These are phyloP conservation scores for Trichoderma polysporum DNA, from an alignment of 2,329 filamentous ascomycete genomes.

Conservation along the genomic window DNA sequence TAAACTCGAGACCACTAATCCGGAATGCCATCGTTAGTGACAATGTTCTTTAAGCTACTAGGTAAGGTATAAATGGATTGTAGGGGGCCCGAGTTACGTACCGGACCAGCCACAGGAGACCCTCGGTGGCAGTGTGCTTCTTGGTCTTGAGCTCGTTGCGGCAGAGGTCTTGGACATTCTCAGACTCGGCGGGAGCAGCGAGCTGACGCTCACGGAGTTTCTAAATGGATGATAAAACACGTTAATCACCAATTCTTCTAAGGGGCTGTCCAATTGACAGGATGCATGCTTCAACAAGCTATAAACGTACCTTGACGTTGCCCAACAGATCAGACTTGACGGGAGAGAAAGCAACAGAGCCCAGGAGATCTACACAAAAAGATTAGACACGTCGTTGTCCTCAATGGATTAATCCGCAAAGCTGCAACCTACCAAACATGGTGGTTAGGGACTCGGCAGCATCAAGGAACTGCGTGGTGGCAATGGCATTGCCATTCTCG, in stretches of 20 bases:
- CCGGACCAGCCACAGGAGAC: conserved; percentile 87
- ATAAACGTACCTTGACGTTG: conserved; percentile 84
- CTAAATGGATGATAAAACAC: conserved; percentile 42
- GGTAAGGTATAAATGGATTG: neutral
- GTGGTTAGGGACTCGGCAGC: conserved; percentile 83
- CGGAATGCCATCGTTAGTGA: neutral
- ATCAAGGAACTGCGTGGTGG: conserved; percentile 85
- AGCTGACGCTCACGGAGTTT: conserved; percentile 86
- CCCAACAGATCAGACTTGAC: conserved; percentile 90
- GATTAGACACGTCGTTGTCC: neutral
- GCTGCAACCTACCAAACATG: conserved; percentile 68
- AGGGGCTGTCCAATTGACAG: neutral
- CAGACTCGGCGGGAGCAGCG: conserved; percentile 74
- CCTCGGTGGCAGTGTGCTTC: conserved; percentile 86
- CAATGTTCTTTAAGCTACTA: no score
- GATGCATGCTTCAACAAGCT: neutral
- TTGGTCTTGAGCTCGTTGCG: conserved; percentile 85
- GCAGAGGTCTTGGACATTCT: conserved; percentile 80
- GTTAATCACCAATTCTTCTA: conserved; percentile 24
- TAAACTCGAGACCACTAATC: conserved; percentile 86
- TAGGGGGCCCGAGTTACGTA: conserved; percentile 43
- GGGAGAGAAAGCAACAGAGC: conserved; percentile 75
- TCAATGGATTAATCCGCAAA: no score
- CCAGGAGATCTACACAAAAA: conserved; percentile 54
- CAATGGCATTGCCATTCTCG: conserved; percentile 72